phyloP scores from a whole-genome alignment of 495 filamentous ascomycete genomes.

The Cercophora sp. region DNA sequence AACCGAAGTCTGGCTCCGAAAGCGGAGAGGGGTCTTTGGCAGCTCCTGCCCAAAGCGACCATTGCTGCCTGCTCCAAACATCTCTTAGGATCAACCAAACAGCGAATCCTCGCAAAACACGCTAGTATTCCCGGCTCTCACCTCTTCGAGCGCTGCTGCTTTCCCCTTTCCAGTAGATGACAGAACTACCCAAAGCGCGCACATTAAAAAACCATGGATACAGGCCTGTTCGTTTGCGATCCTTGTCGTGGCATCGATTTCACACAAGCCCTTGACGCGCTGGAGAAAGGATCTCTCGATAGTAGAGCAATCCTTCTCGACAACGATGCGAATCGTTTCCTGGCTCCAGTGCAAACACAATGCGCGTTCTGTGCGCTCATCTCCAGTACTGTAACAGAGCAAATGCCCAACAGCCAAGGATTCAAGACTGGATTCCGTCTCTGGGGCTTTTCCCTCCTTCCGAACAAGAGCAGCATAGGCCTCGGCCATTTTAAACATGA shows the following conservation, averaged over 20 bases:
- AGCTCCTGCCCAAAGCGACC: no score
- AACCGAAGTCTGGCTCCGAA: no score
- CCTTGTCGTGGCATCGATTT: background rate
- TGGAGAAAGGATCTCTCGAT: background rate
- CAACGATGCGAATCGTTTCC: background rate
- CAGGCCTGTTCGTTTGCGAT: background rate
- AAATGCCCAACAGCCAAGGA: background rate
- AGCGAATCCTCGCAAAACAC: no score
- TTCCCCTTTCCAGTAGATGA: no score
- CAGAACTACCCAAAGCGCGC: no score
- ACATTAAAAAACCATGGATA: background rate
- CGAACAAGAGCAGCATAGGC: no score
- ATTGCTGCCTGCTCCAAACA: no score
- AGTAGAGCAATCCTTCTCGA: background rate
- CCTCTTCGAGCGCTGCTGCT: no score
- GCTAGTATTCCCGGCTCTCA: no score
- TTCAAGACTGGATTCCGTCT: background rate
- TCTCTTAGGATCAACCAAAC: no score
- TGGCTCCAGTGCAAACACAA: background rate
- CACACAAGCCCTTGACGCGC: background rate
- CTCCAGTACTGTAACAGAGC: background rate
- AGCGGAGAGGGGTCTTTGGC: no score
- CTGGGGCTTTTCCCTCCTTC: background rate
- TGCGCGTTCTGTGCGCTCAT: background rate
- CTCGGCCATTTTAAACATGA: no score